Evolutionary conservation across 139 green algal species (phyloP), one percentile per base, ranked within the genome.

Genomic region (Chlamydomonas asymmetrica): DNA sequence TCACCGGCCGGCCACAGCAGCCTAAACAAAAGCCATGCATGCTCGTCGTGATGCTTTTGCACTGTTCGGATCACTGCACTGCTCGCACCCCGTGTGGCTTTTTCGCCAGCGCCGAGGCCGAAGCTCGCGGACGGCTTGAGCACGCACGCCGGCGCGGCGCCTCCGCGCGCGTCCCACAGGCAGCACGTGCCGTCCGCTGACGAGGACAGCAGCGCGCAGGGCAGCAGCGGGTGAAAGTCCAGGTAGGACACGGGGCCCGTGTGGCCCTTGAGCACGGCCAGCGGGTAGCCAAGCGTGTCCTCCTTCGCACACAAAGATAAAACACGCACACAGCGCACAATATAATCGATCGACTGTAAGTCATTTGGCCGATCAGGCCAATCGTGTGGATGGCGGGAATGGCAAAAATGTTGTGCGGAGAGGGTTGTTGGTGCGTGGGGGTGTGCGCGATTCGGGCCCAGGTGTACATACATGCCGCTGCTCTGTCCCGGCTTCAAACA

Each of bases 171-270:
- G 66, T 92, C 73, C 91, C 91, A 95, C 35, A 95, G 75, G 63
- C 92, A 86, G 64, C 80, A 87, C 71, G 84, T 94, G 74, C 91
- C 90, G 67, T 97, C 92, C 2, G 80, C 83, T 37, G 83, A 90
- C 31, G 83, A 84, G 29, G 91, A 95, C n/a, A 97, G 71, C 66
- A 96, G 79, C 5, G 73, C 84, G 2, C 79, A 50, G 0, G 80
- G 81, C 4, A 87, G 35, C 3, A 27, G 61, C 27, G 80, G 88
- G 75, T 77, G 79, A 80, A 97, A 97, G 62, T 92, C 81, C 9
- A 96, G 74, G 52, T 82, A 91, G 3, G 83, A 90, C 0, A 94
- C 74, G 5, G 78, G 32, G 2, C 35, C 78, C 16, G 52, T 54
- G 63, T 97, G 92, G 38, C 92, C 91, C 23, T 74, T 41, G 22